Percentiles rank a stretch among this genome's conserved stretches.
These are phyloP conservation scores for Canariomyces notabilis DNA, from an alignment of 2,329 filamentous ascomycete species.

Conservation along the genomic window DNA sequence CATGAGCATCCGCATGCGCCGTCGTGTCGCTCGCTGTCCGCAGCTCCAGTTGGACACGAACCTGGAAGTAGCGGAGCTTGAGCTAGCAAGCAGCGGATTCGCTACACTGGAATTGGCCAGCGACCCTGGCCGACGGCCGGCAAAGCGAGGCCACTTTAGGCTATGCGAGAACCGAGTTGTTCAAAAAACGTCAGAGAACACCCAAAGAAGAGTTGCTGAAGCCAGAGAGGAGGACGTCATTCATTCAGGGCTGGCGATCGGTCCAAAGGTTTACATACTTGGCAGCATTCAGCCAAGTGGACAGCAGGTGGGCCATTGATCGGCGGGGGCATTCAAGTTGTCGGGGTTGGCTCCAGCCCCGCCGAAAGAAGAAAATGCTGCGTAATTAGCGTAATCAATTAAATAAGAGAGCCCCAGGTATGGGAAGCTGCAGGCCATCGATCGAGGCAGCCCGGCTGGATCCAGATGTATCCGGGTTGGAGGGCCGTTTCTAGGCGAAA, in stretches of 20 bases:
- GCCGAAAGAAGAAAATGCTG: constrained; percentile 3
- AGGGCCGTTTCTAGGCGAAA: constrained; percentile 13
- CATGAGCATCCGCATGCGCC: background rate
- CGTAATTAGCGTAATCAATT: background rate
- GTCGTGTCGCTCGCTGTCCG: background rate
- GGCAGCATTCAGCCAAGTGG: background rate
- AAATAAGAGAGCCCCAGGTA: background rate
- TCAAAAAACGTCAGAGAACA: constrained; percentile 4
- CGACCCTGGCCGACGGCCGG: background rate
- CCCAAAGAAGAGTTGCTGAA: constrained; percentile 1
- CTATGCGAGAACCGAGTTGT: background rate
- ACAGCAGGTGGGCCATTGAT: constrained; percentile 8
- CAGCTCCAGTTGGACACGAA: background rate
- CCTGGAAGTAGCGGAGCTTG: background rate
- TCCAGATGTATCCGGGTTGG: background rate
- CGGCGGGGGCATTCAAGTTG: constrained; percentile 6
- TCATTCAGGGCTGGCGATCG: background rate
- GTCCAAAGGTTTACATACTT: constrained; percentile 5
- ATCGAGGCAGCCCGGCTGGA: constrained; percentile 5
- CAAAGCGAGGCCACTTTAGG: background rate
- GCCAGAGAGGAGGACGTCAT: constrained; percentile 18
- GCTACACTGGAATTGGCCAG: background rate
- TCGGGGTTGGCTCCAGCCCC: constrained; percentile 3
- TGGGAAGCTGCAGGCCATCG: constrained; percentile 5
- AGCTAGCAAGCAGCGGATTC: background rate